phyloP scores from a whole-genome alignment of 2,329 filamentous ascomycete species.

The Colletotrichum chlorophyti region DNA sequence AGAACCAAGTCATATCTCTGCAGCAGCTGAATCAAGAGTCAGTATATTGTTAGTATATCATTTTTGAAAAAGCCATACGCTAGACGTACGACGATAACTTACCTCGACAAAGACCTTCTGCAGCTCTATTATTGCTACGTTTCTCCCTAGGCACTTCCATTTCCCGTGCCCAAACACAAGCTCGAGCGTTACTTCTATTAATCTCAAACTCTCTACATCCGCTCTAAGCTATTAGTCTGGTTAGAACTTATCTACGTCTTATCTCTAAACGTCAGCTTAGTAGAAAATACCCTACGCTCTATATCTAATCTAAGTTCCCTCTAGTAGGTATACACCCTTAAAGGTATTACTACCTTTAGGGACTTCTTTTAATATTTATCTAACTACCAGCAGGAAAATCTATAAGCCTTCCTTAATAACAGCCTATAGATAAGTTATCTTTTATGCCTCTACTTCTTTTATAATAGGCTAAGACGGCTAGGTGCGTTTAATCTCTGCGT shows the following conservation, averaged over 20 bases:
- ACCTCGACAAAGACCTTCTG: constrained; percentile 36
- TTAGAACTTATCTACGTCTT: constrained; percentile 3
- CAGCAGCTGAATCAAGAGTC: constrained; percentile 34
- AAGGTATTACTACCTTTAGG: constrained; percentile 43
- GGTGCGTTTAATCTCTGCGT: constrained; percentile 46
- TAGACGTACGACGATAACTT: constrained; percentile 32
- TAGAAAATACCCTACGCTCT: constrained; percentile 41
- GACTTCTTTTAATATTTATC: constrained; percentile 43
- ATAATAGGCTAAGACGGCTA: constrained; percentile 29
- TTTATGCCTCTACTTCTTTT: constrained; percentile 39
- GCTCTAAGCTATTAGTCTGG: constrained; percentile 24
- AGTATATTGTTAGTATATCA: background rate
- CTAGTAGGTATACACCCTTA: constrained; percentile 38
- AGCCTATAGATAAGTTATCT: constrained; percentile 52
- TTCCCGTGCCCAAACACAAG: constrained; percentile 45
- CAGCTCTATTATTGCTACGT: constrained; percentile 45
- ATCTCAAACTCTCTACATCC: constrained; percentile 34
- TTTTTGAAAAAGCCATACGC: background rate
- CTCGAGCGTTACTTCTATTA: constrained; percentile 44
- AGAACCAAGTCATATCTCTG: constrained; percentile 37
- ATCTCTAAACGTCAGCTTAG: background rate
- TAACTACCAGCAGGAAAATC: constrained; percentile 42
- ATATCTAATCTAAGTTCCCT: constrained; percentile 38
- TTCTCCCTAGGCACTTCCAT: constrained; percentile 45
- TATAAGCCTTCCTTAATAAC: constrained; percentile 56